Conservation (phyloP, 2,329 filamentous ascomycete genomes). For the Diplodia seriata region DNA sequence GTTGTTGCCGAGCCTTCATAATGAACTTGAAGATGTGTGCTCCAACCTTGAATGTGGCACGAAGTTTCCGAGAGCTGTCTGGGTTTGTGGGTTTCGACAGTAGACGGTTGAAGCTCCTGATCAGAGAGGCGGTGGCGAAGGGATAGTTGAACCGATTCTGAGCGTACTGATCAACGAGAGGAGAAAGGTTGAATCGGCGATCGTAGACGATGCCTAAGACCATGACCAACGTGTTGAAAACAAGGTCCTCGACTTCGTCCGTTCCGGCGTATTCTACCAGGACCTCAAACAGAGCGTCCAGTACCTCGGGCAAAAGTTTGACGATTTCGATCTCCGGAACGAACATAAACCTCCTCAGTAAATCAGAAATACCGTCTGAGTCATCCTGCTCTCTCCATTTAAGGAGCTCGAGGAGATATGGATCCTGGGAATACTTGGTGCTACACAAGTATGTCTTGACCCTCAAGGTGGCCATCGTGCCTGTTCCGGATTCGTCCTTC, state of each 20-base stretch:
- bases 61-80: constrained; percentile 80
- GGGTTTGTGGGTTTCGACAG: constrained; percentile 83
- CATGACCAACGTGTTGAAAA: constrained; percentile 88
- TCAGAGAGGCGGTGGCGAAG: constrained; percentile 85
- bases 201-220: constrained; percentile 95
- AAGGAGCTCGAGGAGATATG: constrained; percentile 80
- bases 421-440: constrained; percentile 92
- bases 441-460: constrained; percentile 90
- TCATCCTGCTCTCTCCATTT: constrained; percentile 82
- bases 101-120: constrained; percentile 84
- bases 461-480: constrained; percentile 77
- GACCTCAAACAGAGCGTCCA: constrained; percentile 90
- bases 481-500: constrained; percentile 77
- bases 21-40: constrained; percentile 94
- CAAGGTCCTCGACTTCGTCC: constrained; percentile 88
- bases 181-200: constrained; percentile 87
- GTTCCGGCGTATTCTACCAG: constrained; percentile 89
- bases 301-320: constrained; percentile 86
- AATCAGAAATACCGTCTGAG: constrained; percentile 72
- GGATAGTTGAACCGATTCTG: constrained; percentile 91
- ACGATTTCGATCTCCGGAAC: constrained; percentile 98
- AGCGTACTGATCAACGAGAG: constrained; percentile 89
- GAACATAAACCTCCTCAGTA: constrained; percentile 85
- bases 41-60: constrained; percentile 93
- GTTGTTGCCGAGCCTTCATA: constrained; percentile 83